Conservation (phyloP, 192 early-diverging fungal species). For the Dissophora globulifera region DNA sequence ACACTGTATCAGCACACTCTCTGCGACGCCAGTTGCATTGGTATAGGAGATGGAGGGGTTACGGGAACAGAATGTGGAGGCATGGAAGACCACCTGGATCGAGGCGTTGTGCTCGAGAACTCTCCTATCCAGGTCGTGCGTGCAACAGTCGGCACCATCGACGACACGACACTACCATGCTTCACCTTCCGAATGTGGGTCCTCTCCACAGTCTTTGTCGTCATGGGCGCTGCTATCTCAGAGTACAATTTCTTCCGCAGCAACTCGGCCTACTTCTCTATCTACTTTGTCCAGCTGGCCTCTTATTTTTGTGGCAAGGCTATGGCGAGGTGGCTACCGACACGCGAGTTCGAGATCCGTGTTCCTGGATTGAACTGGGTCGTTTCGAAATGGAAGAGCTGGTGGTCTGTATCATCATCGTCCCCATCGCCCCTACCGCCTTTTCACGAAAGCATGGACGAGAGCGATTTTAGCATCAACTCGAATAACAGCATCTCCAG, state of each 20-base stretch:
- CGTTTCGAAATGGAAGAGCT: neutral
- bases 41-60: neutral
- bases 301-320: constrained; percentile 49
- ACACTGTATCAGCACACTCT: neutral
- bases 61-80: constrained; percentile 2
- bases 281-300: constrained; percentile 56
- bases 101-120: constrained; percentile 31
- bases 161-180: constrained; percentile 58
- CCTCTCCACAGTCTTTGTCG: constrained; percentile 51
- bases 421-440: too few species aligned
- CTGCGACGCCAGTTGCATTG: neutral
- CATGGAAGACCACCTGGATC: neutral
- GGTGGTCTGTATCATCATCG: too few species aligned
- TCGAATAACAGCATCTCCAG: constrained; percentile 16
- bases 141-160: constrained; percentile 43
- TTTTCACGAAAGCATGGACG: neutral
- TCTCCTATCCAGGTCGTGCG: constrained; percentile 52
- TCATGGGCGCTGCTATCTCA: constrained; percentile 53
- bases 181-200: constrained; percentile 66
- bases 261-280: constrained; percentile 39
- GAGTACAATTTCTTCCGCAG: constrained; percentile 56
- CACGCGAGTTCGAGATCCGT: constrained; percentile 29
- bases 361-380: constrained; percentile 7
- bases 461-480: constrained; percentile 1
- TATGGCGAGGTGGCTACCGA: constrained; percentile 46